Conservation (phyloP, 140 eudicot genomes). For the Anethum foeniculum region DNA sequence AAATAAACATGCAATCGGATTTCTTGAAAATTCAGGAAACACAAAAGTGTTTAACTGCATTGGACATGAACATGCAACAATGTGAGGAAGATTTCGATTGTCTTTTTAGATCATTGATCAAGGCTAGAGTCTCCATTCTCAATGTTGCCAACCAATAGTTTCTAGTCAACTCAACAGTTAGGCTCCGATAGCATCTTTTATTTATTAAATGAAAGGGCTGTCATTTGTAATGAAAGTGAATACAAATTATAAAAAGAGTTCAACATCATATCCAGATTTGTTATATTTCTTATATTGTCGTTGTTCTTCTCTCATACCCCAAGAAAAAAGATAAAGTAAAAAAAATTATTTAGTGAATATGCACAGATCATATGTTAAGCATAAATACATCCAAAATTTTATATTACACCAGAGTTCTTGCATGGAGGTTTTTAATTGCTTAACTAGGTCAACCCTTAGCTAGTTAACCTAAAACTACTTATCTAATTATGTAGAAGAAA, state of each 20-base stretch:
- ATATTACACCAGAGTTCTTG: too few species aligned
- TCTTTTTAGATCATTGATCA: constrained; percentile 26
- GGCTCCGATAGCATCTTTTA: neutral
- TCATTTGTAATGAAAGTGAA: neutral
- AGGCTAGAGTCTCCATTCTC: constrained; percentile 41
- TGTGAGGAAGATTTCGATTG: constrained; percentile 27
- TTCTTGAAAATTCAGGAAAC: constrained; percentile 1
- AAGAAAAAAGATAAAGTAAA: too few species aligned
- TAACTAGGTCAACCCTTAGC: too few species aligned
- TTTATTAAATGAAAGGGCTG: too few species aligned
- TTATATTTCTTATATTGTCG: neutral
- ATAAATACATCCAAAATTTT: too few species aligned
- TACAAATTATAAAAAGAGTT: neutral
- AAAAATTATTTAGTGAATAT: too few species aligned
- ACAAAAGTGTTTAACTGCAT: constrained; percentile 9
- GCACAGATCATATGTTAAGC: too few species aligned
- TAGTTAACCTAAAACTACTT: too few species aligned
- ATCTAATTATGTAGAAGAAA: too few species aligned
- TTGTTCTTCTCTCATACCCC: neutral
- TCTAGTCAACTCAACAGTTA: neutral
- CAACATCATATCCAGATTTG: neutral
- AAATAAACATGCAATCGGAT: neutral
- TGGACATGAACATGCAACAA: constrained; percentile 25
- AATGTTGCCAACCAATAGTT: constrained; percentile 11
- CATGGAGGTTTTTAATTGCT: too few species aligned